Evolutionary conservation across 140 eudicot genomes (phyloP).

Genomic region (Bidens hawaiensis): DNA sequence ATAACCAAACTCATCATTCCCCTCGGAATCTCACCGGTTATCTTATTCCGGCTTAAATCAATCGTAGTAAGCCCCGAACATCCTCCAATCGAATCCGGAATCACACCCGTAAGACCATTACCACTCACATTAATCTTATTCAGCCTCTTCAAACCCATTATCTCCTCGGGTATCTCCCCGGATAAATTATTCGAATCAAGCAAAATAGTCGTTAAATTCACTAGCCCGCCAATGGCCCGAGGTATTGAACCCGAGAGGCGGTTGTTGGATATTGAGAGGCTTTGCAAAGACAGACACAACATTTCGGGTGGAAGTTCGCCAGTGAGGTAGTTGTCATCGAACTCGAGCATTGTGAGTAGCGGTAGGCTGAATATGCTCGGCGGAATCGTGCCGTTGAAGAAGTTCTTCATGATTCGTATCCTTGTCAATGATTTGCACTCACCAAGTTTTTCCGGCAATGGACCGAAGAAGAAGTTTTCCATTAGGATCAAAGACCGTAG

Average conservation of each 20-base stretch:
- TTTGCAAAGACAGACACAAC: conserved; percentile 32
- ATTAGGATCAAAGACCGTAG: conserved; percentile 47
- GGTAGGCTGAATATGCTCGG: conserved; percentile 69
- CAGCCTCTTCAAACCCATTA: conserved; percentile 27
- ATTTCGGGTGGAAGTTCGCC: conserved; percentile 55
- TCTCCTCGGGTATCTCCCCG: conserved; percentile 45
- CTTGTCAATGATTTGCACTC: conserved; percentile 52
- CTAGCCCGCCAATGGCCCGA: conserved; percentile 31
- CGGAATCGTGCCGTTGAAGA: conserved; percentile 66
- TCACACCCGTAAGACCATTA: conserved; percentile 40
- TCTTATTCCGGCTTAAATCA: conserved; percentile 36
- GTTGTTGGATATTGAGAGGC: conserved; percentile 39
- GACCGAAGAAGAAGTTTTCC: conserved; percentile 63
- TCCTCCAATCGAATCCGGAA: conserved; percentile 34
- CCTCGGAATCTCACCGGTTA: conserved; percentile 41
- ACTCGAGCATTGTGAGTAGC: conserved; percentile 47
- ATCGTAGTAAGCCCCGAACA: conserved; percentile 25
- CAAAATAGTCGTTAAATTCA: conserved; percentile 22
- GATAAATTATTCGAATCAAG: conserved; percentile 25
- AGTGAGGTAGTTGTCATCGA: conserved; percentile 54
- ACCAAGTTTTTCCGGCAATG: conserved; percentile 64
- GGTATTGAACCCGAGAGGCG: conserved; percentile 44
- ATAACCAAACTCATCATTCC: conserved; percentile 19
- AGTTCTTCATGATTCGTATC: conserved; percentile 56
- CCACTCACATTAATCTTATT: conserved; percentile 28